Conservation (phyloP, 192 early-diverging fungal species). For the Entomortierella chlamydospora region DNA sequence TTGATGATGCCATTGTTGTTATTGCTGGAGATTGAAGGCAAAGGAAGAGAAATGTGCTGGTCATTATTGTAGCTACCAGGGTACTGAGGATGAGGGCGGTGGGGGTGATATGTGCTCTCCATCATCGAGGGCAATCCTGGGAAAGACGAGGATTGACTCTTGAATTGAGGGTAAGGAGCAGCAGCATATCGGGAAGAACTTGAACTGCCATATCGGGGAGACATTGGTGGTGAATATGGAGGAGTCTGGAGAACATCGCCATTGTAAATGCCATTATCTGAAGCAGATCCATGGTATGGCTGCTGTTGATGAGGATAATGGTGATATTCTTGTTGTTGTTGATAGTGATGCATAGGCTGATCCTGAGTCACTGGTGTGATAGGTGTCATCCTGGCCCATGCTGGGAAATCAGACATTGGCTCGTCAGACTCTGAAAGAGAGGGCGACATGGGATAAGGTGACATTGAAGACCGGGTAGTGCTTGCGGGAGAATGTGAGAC, state of each 20-base stretch:
- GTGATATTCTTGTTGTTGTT: no score
- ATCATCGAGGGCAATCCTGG: slow-evolving; percentile 48
- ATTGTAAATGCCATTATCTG: slow-evolving; percentile 10
- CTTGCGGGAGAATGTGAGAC: slow-evolving; percentile 36
- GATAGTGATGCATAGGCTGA: neutral
- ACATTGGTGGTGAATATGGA: slow-evolving; percentile 52
- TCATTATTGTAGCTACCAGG: slow-evolving; percentile 13
- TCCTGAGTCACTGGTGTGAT: slow-evolving; percentile 17
- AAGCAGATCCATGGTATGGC: slow-evolving; percentile 12
- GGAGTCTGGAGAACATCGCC: slow-evolving; percentile 32
- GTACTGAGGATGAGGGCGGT: slow-evolving; percentile 25
- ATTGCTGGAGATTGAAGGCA: slow-evolving; percentile 33
- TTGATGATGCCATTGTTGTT: slow-evolving; percentile 11
- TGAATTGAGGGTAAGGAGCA: slow-evolving; percentile 41
- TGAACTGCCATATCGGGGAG: slow-evolving; percentile 27
- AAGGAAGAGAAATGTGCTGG: slow-evolving; percentile 33
- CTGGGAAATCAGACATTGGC: slow-evolving; percentile 35
- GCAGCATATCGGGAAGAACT: slow-evolving; percentile 21
- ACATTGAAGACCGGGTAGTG: slow-evolving; percentile 40
- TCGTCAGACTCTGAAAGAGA: slow-evolving; percentile 48
- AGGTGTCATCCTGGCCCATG: slow-evolving; percentile 51
- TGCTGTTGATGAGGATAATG: slow-evolving; percentile 13
- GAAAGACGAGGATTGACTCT: slow-evolving; percentile 11
- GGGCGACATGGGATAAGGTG: slow-evolving; percentile 49
- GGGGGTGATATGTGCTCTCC: slow-evolving; percentile 50